phyloP scores from a whole-genome alignment of 306 rosid species.

The Astragalus glycyphyllos region DNA sequence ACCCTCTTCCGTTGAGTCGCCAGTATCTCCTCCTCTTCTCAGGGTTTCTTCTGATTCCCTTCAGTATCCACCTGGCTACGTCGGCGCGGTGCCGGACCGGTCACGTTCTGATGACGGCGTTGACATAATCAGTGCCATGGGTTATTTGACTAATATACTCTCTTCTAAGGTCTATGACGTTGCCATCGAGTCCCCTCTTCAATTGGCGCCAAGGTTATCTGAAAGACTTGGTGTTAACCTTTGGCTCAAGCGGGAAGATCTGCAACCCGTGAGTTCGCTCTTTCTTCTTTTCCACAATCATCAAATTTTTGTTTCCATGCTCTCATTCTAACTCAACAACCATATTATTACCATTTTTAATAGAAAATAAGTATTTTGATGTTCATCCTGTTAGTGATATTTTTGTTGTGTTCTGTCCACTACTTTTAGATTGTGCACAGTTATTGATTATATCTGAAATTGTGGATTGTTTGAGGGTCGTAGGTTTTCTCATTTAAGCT shows the following conservation, averaged over 20 bases:
- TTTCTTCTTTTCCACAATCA: neutral
- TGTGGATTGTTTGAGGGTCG: slow-evolving; percentile 20
- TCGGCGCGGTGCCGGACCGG: slow-evolving; percentile 74
- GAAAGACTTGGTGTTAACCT: slow-evolving; percentile 67
- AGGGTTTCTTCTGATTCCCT: slow-evolving; percentile 61
- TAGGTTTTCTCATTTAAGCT: slow-evolving; percentile 96
- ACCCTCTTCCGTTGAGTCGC: slow-evolving; percentile 4
- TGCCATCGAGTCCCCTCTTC: slow-evolving; percentile 80
- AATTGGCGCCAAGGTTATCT: slow-evolving; percentile 76
- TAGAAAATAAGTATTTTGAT: neutral
- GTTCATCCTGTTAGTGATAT: neutral
- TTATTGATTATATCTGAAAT: slow-evolving; percentile 24
- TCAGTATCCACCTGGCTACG: slow-evolving; percentile 74
- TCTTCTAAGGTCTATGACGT: slow-evolving; percentile 87
- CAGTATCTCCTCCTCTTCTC: slow-evolving; percentile 7
- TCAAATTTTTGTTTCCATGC: neutral
- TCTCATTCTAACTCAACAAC: neutral
- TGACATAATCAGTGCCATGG: slow-evolving; percentile 56
- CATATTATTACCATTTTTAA: neutral
- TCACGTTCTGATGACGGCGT: slow-evolving; percentile 37
- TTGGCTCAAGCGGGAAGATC: slow-evolving; percentile 94
- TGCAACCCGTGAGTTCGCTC: slow-evolving; percentile 74
- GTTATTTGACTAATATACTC: slow-evolving; percentile 75
- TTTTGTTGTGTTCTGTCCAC: neutral
- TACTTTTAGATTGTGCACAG: neutral